Evolutionary conservation across 2,329 filamentous ascomycete genomes (phyloP).

Genomic region (Aspergillus ochraceus): DNA sequence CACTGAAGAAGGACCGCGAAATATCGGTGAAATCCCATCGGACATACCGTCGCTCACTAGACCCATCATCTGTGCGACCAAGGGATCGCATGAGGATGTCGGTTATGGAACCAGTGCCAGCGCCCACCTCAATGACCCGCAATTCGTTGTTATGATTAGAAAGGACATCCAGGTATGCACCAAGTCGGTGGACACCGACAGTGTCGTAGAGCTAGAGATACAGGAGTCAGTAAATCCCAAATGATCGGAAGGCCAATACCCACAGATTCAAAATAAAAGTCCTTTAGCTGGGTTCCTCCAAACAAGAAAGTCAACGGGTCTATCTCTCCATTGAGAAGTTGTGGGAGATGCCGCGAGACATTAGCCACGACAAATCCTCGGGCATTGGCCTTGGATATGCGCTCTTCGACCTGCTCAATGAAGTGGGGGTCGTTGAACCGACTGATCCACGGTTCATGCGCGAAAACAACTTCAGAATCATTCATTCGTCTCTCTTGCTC

Average conservation of each 20-base stretch:
- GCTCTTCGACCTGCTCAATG: neutral
- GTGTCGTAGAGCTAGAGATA: neutral
- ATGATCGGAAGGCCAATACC: neutral
- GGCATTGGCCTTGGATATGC: neutral
- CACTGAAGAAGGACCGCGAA: constrained; percentile 13
- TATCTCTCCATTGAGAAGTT: neutral
- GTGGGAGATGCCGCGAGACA: neutral
- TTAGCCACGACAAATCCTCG: neutral
- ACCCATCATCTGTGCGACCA: neutral
- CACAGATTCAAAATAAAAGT: neutral
- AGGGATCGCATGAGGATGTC: neutral
- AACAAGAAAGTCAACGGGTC: neutral
- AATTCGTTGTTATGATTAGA: constrained; percentile 11
- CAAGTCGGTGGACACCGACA: neutral
- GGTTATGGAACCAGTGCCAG: constrained; percentile 10
- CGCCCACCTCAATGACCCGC: constrained; percentile 17
- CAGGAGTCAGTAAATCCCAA: neutral
- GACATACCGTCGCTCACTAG: neutral
- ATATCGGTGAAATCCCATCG: constrained; percentile 17
- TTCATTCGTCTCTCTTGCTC: neutral
- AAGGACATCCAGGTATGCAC: constrained; percentile 8
- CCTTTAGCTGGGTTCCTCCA: neutral
- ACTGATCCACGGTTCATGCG: constrained; percentile 1
- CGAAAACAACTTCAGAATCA: neutral
- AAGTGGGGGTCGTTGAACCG: constrained; percentile 1